A percentile compares a stretch with the other conserved stretches of the same genome.
Evolutionary conservation across 805 yeast species (phyloP).

Genomic region (Candida orba): DNA sequence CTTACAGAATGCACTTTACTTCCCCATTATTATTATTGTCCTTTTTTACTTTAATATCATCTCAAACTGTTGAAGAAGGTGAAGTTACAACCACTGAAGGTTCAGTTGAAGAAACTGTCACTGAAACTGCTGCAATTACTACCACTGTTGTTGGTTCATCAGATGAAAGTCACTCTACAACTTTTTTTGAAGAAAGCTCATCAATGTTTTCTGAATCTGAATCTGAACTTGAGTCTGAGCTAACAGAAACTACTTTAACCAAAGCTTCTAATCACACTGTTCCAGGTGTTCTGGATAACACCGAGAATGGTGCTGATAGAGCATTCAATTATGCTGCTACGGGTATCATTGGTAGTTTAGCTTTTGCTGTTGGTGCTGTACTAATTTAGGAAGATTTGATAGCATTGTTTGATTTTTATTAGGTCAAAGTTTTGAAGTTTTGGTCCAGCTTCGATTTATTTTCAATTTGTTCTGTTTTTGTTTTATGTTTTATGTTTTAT

Average conservation of each 20-base stretch:
- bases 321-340: neutral
- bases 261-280: constrained; percentile 8
- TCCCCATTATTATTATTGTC: constrained; percentile 7
- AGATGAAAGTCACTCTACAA: constrained; percentile 1
- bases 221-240: constrained; percentile 30
- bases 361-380: constrained; percentile 1
- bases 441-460: too few relatives aligned
- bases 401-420: neutral
- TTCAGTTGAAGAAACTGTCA: neutral
- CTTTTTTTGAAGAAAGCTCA: constrained; percentile 5
- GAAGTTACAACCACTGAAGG: constrained; percentile 22
- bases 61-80: constrained; percentile 14
- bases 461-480: neutral
- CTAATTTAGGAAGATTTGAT: constrained; percentile 4
- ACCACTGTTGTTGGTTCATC: neutral
- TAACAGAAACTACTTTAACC: neutral
- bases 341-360: neutral
- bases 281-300: constrained; percentile 32
- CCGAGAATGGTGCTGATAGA: constrained; percentile 3
- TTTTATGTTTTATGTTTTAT: neutral
- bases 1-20: constrained; percentile 3
- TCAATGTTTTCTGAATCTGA: constrained; percentile 26
- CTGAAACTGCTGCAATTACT: constrained; percentile 23
- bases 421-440: neutral
- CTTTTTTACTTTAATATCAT: constrained; percentile 19